Evolutionary conservation across 768 basidiomycete genomes (phyloP).

Genomic region (Lactarius evosmus): DNA sequence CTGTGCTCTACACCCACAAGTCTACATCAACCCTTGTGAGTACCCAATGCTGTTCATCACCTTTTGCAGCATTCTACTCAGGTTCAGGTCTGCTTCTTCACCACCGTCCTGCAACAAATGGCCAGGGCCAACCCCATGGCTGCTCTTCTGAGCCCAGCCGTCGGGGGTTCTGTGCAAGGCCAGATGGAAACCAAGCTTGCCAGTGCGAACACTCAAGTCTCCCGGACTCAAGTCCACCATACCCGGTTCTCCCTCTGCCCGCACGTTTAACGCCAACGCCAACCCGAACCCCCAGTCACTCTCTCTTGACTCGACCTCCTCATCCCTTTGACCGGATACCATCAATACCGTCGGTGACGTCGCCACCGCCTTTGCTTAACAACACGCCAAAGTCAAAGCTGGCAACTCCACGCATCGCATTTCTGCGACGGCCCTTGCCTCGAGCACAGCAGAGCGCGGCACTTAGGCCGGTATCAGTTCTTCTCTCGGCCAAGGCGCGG

Average conservation of each 20-base stretch:
- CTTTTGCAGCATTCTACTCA: conserved; percentile 99
- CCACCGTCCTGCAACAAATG: conserved; percentile 98
- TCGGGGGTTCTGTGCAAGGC: conserved; percentile 90
- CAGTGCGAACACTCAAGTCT: conserved; percentile 73
- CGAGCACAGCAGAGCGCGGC: conserved; percentile 38
- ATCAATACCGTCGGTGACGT: conserved; percentile 58
- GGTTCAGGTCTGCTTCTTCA: conserved; percentile 98
- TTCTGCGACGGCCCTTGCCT: conserved; percentile 46
- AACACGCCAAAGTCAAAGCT: conserved; percentile 61
- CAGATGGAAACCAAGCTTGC: conserved; percentile 97
- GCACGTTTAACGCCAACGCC: conserved; percentile 51
- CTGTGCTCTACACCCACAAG: too few species aligned
- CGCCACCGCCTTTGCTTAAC: conserved; percentile 79
- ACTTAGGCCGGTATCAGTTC: conserved; percentile 54
- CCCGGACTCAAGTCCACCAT: conserved; percentile 75
- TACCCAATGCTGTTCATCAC: too few species aligned
- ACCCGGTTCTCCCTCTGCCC: conserved; percentile 76
- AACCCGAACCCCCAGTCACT: conserved; percentile 73
- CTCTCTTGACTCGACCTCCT: conserved; percentile 51
- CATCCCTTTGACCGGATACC: conserved; percentile 85
- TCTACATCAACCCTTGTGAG: too few species aligned
- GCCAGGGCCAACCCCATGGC: conserved; percentile 98
- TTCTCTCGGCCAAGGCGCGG: conserved; percentile 82
- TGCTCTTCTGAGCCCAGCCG: conserved; percentile 86
- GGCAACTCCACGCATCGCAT: conserved; percentile 70